phyloP scores from a whole-genome alignment of 208 protist genomes.

The Trypanosoma platydactyli region DNA sequence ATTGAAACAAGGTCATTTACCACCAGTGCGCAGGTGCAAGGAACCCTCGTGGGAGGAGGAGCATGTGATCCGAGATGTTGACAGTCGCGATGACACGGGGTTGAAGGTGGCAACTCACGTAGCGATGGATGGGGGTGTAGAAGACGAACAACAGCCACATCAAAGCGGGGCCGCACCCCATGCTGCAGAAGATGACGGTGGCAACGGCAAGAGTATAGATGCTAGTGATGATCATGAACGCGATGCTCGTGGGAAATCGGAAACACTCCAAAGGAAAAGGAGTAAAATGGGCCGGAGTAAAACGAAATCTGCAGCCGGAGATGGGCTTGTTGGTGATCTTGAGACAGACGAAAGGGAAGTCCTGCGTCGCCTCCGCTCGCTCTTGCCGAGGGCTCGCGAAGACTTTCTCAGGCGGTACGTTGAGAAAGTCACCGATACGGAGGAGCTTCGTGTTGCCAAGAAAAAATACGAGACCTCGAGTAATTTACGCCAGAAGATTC shows the following conservation, averaged over 20 bases:
- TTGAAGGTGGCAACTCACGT: neutral
- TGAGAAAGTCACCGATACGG: conserved; percentile 10
- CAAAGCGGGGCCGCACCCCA: neutral
- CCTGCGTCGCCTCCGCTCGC: conserved; percentile 6
- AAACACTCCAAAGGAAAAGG: neutral
- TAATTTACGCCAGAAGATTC: conserved; percentile 31
- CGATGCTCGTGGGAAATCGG: neutral
- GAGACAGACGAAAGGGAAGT: conserved; percentile 18
- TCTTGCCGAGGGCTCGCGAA: conserved; percentile 18
- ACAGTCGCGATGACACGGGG: neutral
- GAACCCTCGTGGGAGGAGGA: neutral
- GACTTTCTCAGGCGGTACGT: conserved; percentile 24
- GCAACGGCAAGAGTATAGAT: neutral
- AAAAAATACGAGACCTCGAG: conserved; percentile 24
- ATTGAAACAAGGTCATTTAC: conserved; percentile 29
- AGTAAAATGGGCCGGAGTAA: neutral
- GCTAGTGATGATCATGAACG: neutral
- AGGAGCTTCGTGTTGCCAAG: conserved; percentile 20
- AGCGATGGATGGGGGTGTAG: neutral
- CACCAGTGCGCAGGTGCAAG: conserved; percentile 2
- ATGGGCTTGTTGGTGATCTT: conserved; percentile 13
- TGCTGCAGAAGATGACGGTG: neutral
- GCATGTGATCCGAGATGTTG: neutral
- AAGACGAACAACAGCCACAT: neutral
- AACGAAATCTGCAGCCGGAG: neutral